Conservation (phyloP, 2,329 filamentous ascomycete genomes). For the Penicillium paneum region DNA sequence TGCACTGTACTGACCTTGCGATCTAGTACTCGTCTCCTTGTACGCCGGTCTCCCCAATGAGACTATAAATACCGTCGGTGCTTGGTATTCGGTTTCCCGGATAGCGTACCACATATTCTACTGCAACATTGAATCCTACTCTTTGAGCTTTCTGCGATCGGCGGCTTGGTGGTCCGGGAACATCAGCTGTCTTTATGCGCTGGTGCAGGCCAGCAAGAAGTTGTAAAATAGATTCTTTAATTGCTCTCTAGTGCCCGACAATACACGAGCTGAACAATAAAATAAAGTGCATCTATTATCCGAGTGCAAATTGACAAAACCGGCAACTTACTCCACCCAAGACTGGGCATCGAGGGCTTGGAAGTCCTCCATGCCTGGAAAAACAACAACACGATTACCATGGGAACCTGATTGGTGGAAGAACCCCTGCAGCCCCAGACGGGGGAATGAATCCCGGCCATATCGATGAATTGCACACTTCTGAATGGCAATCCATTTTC, state of each 20-base stretch:
- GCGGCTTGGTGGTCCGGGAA: slow-evolving; percentile 41
- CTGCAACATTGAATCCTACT: slow-evolving; percentile 30
- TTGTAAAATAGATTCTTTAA: slow-evolving; percentile 10
- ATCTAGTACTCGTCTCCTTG: slow-evolving; percentile 34
- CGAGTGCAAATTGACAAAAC: not conserved
- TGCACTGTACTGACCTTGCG: not conserved
- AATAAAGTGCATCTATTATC: not conserved
- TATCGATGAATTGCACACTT: not conserved
- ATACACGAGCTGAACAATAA: not conserved
- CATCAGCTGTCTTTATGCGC: slow-evolving; percentile 37
- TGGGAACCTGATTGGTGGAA: slow-evolving; percentile 22
- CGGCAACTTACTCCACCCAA: not conserved
- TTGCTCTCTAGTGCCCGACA: not conserved
- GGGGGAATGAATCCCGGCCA: slow-evolving; percentile 11
- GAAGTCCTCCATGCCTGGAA: not conserved
- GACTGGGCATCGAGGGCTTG: not conserved
- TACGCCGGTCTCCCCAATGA: slow-evolving; percentile 34
- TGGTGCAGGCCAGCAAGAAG: slow-evolving; percentile 37
- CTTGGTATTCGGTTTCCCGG: slow-evolving; percentile 38
- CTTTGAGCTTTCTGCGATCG: slow-evolving; percentile 35
- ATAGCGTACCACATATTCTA: slow-evolving; percentile 36
- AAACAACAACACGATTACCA: not conserved
- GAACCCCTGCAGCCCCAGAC: slow-evolving; percentile 14
- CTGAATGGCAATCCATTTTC: not conserved
- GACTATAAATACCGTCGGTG: slow-evolving; percentile 37